Base-by-base conservation (phyloP, 2,329 filamentous ascomycete genomes). In the Sporothrix globosa region DNA sequence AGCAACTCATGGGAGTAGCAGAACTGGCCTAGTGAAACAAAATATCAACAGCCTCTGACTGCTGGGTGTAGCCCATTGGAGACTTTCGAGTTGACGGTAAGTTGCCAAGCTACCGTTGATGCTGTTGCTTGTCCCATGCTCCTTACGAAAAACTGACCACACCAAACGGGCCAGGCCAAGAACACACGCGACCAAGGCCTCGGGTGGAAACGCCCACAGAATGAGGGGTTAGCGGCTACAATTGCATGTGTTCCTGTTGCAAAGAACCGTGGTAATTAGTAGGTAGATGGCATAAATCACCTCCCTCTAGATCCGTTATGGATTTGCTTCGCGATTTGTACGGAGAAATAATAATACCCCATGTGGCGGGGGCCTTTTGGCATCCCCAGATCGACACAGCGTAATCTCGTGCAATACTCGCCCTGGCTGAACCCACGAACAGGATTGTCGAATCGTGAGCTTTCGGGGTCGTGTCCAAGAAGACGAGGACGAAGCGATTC, bases 161-260 rank as follows among this genome's bases (percentile, higher is more conserved):
- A 7, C 17, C n/a, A 27, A 19, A 39, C 9, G 21, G 2, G 7
- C n/a, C 58, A 46, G 21, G 39, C 39, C 58, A 63, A 63, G 39
- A 46, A 7, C 39, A 34, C 56, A 61, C 56, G n/a, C 56, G n/a
- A 61, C 56, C 34, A 44, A 27, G 58, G 39, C 39, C 39, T 46
- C 58, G 39, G 58, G 39, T 2, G 21, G 24, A 54, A 54, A 53
- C 50, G 50, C 9, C 5, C 52, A 63, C 21, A 46, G 58, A 63
- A 27, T 63, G 58, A 63, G 58, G 58, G 39, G 39, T 46, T 63
- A 27, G 39, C 58, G n/a, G 58, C 21, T 21, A 46, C 58, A 17
- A n/a, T 44, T 34, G 21, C 21, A 46, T 44, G 58, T 61, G 39
- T 27, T 61, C 9, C 24, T 60, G 34, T 41, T 44, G 41, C 41